Base-by-base conservation (phyloP, 2,329 filamentous ascomycete genomes). In the Scopulariopsis brevicaulis region DNA sequence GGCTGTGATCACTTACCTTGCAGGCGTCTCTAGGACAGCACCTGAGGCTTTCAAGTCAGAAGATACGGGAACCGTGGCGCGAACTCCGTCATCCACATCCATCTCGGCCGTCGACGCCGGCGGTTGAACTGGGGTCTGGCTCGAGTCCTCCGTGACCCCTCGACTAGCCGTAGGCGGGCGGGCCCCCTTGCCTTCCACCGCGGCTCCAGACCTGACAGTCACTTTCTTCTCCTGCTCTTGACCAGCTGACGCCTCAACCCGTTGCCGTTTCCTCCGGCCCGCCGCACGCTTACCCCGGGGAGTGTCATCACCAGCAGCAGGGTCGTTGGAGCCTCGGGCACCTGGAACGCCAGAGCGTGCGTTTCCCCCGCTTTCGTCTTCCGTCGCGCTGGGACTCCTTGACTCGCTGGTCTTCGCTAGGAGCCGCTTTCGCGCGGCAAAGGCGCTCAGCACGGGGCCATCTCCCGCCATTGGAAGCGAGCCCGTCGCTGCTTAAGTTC, bases 361-460 rank as follows among this genome's bases (percentile, higher is more conserved):
- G 24, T 34, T 18, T 6, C 4, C 14, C 25, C n/a, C 11, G 11
- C 28, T 35, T 4, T 51, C 54, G 15, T 56, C 25, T 15, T 56
- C 54, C 3, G 35, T 35, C 1, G 24, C 43, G 14, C 28, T 50
- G 6, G 22, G 10, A n/a, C 25, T 50, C 28, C 22, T 50, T 14
- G 18, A 18, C 43, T 35, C 54, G 22, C 22, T 24, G 25, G 25
- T 12, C 48, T n/a, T 52, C 1, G 55, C 48, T 4, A 57, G 55
- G n/a, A 57, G 46, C 48, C 22, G 34, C 48, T 57, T 46, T 20
- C 56, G 56, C 34, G 56, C 56, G 12, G 56, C 56, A 25, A 58
- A 58, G 15, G 56, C 56, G 40, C 56, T 58, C 50, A 58, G 18
- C 25, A 37, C n/a, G 2, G 55, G 55, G 12, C 22, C 12, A 11